Percentiles rank a stretch among this genome's conserved stretches.
These are phyloP conservation scores for Aspergillus ustus DNA, from an alignment of 2,329 filamentous ascomycete genomes.

Conservation along the genomic window DNA sequence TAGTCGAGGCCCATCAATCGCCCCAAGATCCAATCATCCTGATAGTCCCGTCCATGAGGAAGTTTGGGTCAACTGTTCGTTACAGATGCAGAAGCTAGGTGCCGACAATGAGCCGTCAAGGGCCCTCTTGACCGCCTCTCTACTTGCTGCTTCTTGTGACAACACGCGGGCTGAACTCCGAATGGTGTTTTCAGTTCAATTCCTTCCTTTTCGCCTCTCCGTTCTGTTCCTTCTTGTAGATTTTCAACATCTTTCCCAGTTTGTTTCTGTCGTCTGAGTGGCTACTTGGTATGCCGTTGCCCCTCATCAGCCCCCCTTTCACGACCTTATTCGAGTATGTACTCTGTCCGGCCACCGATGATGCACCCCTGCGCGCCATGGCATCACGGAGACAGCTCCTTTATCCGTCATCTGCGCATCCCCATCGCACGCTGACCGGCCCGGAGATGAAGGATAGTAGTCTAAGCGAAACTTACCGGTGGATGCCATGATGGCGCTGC, in stretches of 20 bases:
- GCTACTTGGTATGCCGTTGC: constrained; percentile 24
- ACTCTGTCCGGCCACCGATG: constrained; percentile 25
- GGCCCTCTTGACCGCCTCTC: constrained; percentile 10
- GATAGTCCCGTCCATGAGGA: constrained; percentile 22
- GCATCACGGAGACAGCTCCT: constrained; percentile 19
- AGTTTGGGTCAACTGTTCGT: constrained; percentile 19
- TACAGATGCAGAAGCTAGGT: constrained; percentile 23
- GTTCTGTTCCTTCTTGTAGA: constrained; percentile 22
- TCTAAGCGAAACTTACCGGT: constrained; percentile 27
- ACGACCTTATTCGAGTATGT: constrained; percentile 24
- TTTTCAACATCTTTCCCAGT: constrained; percentile 18
- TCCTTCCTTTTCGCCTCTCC: constrained; percentile 14
- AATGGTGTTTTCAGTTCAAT: constrained; percentile 15
- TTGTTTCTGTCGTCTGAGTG: constrained; percentile 23
- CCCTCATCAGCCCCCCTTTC: constrained; percentile 24
- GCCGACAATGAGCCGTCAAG: constrained; percentile 22
- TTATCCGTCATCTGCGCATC: constrained; percentile 23
- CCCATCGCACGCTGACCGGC: constrained; percentile 24
- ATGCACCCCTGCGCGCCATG: constrained; percentile 31
- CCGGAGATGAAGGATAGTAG: constrained; percentile 34
- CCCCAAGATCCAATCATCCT: constrained; percentile 18
- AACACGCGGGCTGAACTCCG: constrained; percentile 16
- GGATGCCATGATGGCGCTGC: constrained; percentile 26
- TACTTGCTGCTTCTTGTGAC: constrained; percentile 1
- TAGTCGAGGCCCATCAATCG: constrained; percentile 9